phyloP scores from a whole-genome alignment of 2,329 filamentous ascomycete species.

The Intubia oerlemansii region DNA sequence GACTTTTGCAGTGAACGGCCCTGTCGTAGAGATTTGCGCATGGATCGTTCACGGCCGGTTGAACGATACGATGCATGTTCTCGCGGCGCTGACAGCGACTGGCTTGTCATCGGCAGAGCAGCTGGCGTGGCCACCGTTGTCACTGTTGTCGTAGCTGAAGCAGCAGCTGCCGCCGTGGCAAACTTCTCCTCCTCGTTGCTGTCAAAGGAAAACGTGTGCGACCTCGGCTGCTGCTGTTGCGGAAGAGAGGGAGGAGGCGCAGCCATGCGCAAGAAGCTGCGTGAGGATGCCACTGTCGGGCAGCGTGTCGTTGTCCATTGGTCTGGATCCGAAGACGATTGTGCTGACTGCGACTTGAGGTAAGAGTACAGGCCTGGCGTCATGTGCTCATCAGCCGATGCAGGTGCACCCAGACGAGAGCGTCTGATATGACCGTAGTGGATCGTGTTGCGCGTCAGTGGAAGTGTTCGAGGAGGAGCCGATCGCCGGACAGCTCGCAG shows the following conservation, averaged over 20 bases:
- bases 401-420: background rate
- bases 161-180: background rate
- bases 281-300: conserved; percentile 1
- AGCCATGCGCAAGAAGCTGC: conserved; percentile 1
- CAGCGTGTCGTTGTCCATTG: background rate
- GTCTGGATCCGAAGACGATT: too few relatives aligned
- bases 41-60: too few relatives aligned
- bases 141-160: background rate
- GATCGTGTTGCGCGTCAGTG: conserved; percentile 1
- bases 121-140: background rate
- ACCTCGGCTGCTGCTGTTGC: background rate
- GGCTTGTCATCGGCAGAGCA: background rate
- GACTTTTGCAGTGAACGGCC: too few relatives aligned
- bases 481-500: too few relatives aligned
- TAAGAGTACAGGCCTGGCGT: background rate
- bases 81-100: background rate
- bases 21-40: too few relatives aligned
- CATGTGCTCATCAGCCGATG: background rate
- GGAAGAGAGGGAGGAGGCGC: too few relatives aligned
- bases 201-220: conserved; percentile 7
- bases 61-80: too few relatives aligned
- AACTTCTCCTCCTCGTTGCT: conserved; percentile 11
- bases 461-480: too few relatives aligned
- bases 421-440: background rate
- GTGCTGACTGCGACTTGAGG: background rate